Percentiles rank a stretch among this genome's conserved stretches.
phyloP scores from a whole-genome alignment of 2,329 filamentous ascomycete genomes.

The Penicillium sp. region DNA sequence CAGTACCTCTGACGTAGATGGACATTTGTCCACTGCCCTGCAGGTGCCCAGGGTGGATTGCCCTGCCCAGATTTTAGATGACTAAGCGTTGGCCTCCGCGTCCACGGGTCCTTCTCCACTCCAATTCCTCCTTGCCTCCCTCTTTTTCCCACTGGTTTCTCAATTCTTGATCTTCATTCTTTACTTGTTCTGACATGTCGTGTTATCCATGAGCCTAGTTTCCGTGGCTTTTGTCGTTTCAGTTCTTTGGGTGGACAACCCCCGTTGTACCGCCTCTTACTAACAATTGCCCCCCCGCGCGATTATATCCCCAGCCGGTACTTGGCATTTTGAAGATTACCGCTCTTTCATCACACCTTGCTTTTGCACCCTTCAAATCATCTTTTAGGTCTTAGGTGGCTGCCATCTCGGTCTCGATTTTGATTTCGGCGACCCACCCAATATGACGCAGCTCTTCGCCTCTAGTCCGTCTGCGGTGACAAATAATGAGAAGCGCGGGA shows the following conservation, averaged over 20 bases:
- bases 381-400: constrained; percentile 5
- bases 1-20: not conserved
- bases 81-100: constrained; percentile 24
- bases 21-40: not conserved
- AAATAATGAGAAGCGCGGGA: constrained; percentile 46
- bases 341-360: constrained; percentile 14
- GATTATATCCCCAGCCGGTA: constrained; percentile 20
- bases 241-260: constrained; percentile 28
- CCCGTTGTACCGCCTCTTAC: constrained; percentile 17
- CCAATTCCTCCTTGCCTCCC: constrained; percentile 16
- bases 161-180: not conserved
- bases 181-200: constrained; percentile 15
- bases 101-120: constrained; percentile 22
- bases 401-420: not conserved
- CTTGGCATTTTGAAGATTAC: constrained; percentile 15
- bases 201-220: constrained; percentile 21
- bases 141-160: constrained; percentile 13
- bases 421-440: constrained; percentile 12
- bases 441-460: constrained; percentile 48
- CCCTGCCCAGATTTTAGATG: constrained; percentile 12
- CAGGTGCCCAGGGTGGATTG: not conserved
- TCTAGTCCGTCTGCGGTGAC: constrained; percentile 42
- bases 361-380: constrained; percentile 10
- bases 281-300: constrained; percentile 15
- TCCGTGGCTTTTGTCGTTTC: constrained; percentile 16